Base-by-base conservation (phyloP, 192 early-diverging fungal species). In the Irineochytrium annulatum region DNA sequence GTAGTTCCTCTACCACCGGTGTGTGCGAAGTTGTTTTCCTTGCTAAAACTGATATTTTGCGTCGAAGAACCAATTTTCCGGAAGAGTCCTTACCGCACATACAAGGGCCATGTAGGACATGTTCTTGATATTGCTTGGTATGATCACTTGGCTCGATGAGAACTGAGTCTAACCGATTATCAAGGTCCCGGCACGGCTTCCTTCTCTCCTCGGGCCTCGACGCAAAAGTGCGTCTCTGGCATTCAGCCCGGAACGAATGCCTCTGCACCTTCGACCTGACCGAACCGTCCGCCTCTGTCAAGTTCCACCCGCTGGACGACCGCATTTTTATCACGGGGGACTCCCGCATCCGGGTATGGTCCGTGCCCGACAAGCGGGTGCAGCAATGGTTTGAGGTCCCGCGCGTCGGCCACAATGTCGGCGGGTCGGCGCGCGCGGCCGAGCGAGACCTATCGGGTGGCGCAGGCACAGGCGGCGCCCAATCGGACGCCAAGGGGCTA, bases 151-250 rank as follows among this genome's bases (percentile, higher is more conserved):
- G n/a, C n/a, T n/a, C n/a, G n/a, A n/a, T n/a, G n/a, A n/a, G n/a
- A n/a, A n/a, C n/a, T n/a, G n/a, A n/a, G n/a, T n/a, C n/a, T n/a
- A n/a, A n/a, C n/a, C n/a, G n/a, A n/a, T n/a, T n/a, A n/a, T n/a
- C n/a, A n/a, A n/a, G 71, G 75, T 67, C 71, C 29, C 52, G 55
- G 59, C 87, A 88, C 71, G 82, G 85, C 16, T 94, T 94, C 62
- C 63, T 95, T 4, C 68, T 91, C 28, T 87, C 88, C 5, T 83
- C 88, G 17, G 90, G 88, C 11, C 81, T 87, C 74, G 93, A 95
- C 65, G 83, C 83, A 52, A 90, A 87, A 0, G 91, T 95, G 29
- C 78, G 91, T 19, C 67, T 95, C 60, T 95, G 89, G 89, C 91
- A 95, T 67, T 68, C 88, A 19, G 79, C 77, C 29, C 74, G 82